Conservation (phyloP, 441 rosid genomes). For the Brassica hybrid region DNA sequence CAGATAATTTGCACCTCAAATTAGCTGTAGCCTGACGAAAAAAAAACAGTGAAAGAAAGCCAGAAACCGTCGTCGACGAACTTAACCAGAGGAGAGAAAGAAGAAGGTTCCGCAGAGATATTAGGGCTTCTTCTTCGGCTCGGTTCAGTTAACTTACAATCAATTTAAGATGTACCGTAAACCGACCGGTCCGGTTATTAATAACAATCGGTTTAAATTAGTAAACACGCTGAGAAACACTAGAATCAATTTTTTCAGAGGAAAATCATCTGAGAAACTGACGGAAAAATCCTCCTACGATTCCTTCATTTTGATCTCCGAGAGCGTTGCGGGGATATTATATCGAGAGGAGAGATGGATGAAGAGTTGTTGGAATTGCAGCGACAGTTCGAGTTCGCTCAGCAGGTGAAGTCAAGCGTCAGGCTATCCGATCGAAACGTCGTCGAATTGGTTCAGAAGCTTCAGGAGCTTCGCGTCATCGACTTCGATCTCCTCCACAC, state of each 20-base stretch:
- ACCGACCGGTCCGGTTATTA: slow-evolving; percentile 17
- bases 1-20: not conserved
- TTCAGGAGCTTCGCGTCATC: slow-evolving; percentile 87
- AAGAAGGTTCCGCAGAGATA: not conserved
- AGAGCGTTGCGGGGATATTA: too few relatives aligned
- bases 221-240: not conserved
- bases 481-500: slow-evolving; percentile 99
- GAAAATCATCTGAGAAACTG: too few relatives aligned
- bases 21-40: not conserved
- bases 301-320: not conserved
- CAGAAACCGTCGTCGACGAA: not conserved
- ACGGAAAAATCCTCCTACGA: slow-evolving; percentile 10
- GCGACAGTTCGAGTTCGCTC: slow-evolving; percentile 94
- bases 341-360: slow-evolving; percentile 63
- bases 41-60: not conserved
- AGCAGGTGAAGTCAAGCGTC: slow-evolving; percentile 87
- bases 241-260: not conserved
- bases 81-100: slow-evolving; percentile 17
- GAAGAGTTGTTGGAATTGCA: slow-evolving; percentile 88
- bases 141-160: not conserved
- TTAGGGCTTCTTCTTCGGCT: slow-evolving; percentile 30
- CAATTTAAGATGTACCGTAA: not conserved
- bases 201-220: not conserved
- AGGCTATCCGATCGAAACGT: slow-evolving; percentile 92
- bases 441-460: slow-evolving; percentile 96